phyloP scores from a whole-genome alignment of 2,329 filamentous ascomycete species.

The Alternaria arbusti region DNA sequence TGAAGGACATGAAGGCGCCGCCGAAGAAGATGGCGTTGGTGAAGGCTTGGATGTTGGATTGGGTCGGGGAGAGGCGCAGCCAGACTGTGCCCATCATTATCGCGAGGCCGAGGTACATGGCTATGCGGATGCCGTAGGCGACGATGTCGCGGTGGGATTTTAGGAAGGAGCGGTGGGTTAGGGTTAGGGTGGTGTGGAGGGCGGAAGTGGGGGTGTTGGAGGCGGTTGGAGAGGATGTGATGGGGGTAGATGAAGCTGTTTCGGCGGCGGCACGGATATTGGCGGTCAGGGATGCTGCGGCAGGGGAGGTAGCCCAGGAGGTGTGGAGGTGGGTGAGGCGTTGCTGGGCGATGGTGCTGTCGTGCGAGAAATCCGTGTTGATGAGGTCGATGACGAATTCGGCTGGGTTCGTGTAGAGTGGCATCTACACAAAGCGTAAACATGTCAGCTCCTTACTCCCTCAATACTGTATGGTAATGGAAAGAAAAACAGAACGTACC shows the following conservation, averaged over 20 bases:
- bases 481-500: constrained; percentile 3
- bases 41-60: constrained; percentile 78
- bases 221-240: not conserved
- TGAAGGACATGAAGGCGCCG: constrained; percentile 61
- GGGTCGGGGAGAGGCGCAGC: constrained; percentile 71
- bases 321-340: constrained; percentile 62
- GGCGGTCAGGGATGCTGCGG: constrained; percentile 35
- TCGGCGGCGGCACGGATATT: constrained; percentile 31
- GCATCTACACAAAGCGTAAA: constrained; percentile 56
- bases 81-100: constrained; percentile 91
- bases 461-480: not conserved
- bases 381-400: constrained; percentile 81
- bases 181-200: constrained; percentile 63
- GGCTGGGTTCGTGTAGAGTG: constrained; percentile 76
- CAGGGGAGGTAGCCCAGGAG: constrained; percentile 61
- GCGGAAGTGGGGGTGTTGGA: constrained; percentile 49
- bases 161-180: constrained; percentile 80
- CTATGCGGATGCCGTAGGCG: constrained; percentile 80
- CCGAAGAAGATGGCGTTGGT: constrained; percentile 76
- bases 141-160: constrained; percentile 86
- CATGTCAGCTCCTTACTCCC: not conserved
- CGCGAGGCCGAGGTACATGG: constrained; percentile 81
- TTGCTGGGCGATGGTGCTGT: constrained; percentile 56
- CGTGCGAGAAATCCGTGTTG: constrained; percentile 73
- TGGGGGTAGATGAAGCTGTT: not conserved